Conservation (phyloP, 495 filamentous ascomycete genomes). For the Tuber brumale region DNA sequence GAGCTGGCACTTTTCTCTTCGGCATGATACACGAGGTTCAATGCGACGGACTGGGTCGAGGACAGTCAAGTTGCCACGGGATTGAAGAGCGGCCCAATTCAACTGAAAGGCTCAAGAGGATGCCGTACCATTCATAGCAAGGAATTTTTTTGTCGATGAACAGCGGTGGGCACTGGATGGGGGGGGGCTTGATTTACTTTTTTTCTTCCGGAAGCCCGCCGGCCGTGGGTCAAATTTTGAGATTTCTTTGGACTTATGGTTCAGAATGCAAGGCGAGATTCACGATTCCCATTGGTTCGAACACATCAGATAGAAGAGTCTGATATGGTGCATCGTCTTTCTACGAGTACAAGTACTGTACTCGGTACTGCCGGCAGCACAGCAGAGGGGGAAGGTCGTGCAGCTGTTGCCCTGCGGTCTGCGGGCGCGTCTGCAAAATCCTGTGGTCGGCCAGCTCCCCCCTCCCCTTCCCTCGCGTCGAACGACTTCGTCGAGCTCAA, state of each 20-base stretch:
- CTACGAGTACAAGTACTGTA: neutral
- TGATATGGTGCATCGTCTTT: neutral
- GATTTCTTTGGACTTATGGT: neutral
- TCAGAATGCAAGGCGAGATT: neutral
- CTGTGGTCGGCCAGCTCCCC: conserved; percentile 27
- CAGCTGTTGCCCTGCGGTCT: conserved; percentile 3
- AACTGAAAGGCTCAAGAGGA: neutral
- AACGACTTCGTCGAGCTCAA: neutral
- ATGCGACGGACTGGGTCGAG: neutral
- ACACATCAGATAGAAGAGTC: neutral
- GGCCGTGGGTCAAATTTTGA: neutral
- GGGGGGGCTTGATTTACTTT: neutral
- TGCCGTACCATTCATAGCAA: neutral
- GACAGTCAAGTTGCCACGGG: neutral
- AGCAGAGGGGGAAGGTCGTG: conserved; percentile 12
- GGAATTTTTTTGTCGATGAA: neutral
- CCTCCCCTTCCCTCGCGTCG: neutral
- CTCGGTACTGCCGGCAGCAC: neutral
- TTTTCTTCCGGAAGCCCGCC: neutral
- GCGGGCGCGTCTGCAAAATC: conserved; percentile 17
- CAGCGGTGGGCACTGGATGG: neutral
- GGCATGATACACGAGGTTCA: neutral
- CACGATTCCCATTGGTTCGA: neutral
- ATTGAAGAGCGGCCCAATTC: neutral
- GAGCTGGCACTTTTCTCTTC: neutral